phyloP scores from a whole-genome alignment of 2,329 filamentous ascomycete genomes.

The Pseudomassariella vexata region DNA sequence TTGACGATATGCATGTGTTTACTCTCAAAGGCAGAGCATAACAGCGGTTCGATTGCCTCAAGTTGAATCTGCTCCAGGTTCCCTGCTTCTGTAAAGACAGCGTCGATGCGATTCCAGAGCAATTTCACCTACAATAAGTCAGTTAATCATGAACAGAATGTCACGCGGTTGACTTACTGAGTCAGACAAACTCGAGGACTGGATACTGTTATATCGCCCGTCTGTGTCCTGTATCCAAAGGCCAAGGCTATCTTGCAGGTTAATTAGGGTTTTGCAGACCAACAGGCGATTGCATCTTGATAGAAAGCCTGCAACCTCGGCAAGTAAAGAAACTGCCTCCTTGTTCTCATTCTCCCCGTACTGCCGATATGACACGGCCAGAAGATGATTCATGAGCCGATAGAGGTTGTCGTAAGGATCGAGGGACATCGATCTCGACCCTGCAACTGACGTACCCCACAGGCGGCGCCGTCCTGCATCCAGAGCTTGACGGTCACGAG shows the following conservation, averaged over 20 bases:
- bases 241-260: conserved; percentile 56
- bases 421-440: conserved; percentile 34
- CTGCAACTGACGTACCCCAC: conserved; percentile 50
- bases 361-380: conserved; percentile 49
- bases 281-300: conserved; percentile 41
- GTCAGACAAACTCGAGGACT: conserved; percentile 32
- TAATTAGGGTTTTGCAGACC: conserved; percentile 49
- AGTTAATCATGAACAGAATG: conserved; percentile 13
- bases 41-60: conserved; percentile 45
- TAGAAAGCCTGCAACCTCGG: conserved; percentile 47
- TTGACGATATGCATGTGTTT: conserved; percentile 51
- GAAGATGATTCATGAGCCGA: conserved; percentile 45
- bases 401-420: conserved; percentile 66
- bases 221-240: conserved; percentile 59
- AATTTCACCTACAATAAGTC: conserved; percentile 34
- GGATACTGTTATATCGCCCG: conserved; percentile 33
- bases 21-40: conserved; percentile 52
- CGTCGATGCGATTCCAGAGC: conserved; percentile 46
- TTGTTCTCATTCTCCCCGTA: conserved; percentile 31
- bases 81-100: conserved; percentile 27
- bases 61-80: conserved; percentile 39
- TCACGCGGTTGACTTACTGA: conserved; percentile 33
- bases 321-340: conserved; percentile 41
- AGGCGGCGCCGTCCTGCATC: conserved; percentile 61
- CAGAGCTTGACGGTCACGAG: conserved; percentile 55